Percentiles rank a stretch among this genome's conserved stretches.
phyloP scores from a whole-genome alignment of 768 basidiomycete species.

The Myochromella boudieri region DNA sequence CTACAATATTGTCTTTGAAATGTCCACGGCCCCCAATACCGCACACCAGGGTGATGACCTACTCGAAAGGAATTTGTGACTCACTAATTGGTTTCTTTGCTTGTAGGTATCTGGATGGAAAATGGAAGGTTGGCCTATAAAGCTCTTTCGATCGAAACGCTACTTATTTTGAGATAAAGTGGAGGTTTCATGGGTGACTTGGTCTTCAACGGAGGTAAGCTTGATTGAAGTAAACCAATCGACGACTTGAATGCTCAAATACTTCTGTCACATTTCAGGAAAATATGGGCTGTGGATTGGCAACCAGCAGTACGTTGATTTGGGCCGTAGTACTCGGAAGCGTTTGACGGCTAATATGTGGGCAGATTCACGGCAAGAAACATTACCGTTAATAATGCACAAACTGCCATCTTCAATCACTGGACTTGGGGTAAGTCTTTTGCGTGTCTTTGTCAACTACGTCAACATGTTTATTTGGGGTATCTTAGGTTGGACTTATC shows the following conservation, averaged over 20 bases:
- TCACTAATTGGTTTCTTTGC: not conserved
- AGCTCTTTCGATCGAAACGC: no score
- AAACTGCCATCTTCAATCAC: slow-evolving; percentile 21
- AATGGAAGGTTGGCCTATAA: slow-evolving; percentile 60
- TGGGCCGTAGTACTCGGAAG: not conserved
- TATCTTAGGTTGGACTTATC: slow-evolving; percentile 50
- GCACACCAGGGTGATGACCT: slow-evolving; percentile 64
- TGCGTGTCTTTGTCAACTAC: not conserved
- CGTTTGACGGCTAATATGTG: not conserved
- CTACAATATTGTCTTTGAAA: slow-evolving; percentile 64
- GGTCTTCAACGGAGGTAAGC: slow-evolving; percentile 47
- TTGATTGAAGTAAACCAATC: no score
- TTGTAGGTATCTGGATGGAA: slow-evolving; percentile 61
- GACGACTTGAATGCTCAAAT: no score
- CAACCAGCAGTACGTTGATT: slow-evolving; percentile 64
- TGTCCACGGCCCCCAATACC: slow-evolving; percentile 67
- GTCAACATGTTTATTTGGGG: not conserved
- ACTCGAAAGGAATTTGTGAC: not conserved
- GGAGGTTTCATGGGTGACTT: slow-evolving; percentile 56
- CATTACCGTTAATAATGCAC: slow-evolving; percentile 40
- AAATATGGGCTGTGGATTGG: slow-evolving; percentile 73
- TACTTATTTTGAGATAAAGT: slow-evolving; percentile 16
- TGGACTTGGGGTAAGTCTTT: slow-evolving; percentile 19
- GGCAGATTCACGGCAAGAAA: slow-evolving; percentile 62
- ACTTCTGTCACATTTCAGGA: no score